Evolutionary conservation across 495 filamentous ascomycete genomes (phyloP), one percentile per base, ranked within the genome.

Genomic region (Paragyromitra xinjiangensis): DNA sequence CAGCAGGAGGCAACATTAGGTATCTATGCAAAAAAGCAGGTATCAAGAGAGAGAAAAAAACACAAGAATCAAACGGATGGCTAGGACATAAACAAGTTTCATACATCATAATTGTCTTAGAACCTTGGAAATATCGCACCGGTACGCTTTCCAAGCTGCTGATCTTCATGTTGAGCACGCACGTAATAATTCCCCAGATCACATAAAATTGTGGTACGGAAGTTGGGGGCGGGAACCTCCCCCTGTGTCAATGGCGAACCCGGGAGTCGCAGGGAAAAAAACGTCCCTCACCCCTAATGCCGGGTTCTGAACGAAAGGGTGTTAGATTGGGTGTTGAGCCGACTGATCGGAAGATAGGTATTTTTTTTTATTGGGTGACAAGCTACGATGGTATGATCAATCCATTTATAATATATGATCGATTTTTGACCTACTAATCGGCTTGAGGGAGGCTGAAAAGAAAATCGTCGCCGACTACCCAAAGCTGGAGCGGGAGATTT

Each of bases 151-250:
- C 73, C 56, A 75, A 75, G 65, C 61, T 76, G 48, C 59, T 72
- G 67, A 64, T 65, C 62, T 40, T 40, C 72, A 55, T 22, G 61
- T 64, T 34, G 48, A 61, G 45, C 45, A 76, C 50, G 67, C 73
- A 58, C 48, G 61, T 73, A 71, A 71, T 50, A 50, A 50, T 61
- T 34, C 56, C 45, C 59, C 42, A 65, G 40, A 39, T 69, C 71
- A 59, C 71, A 67, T 45, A 73, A 68, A 34, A 39, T 51, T 59
- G 61, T 72, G 73, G 61, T 64, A 77, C 68, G 62, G 74, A 73
- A 66, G 59, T 71, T 73, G 61, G 61, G 69, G 61, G 74, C 69
- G 61, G 44, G 73, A 51, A 71, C 53, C 22, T 29, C 29, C 61
- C 29, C 40, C 51, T 59, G 69, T 24, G 40, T 34, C 48, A 77